Percentiles rank a stretch among this genome's conserved stretches.
phyloP scores from a whole-genome alignment of 2,329 filamentous ascomycete genomes.

The Colletotrichum musae region DNA sequence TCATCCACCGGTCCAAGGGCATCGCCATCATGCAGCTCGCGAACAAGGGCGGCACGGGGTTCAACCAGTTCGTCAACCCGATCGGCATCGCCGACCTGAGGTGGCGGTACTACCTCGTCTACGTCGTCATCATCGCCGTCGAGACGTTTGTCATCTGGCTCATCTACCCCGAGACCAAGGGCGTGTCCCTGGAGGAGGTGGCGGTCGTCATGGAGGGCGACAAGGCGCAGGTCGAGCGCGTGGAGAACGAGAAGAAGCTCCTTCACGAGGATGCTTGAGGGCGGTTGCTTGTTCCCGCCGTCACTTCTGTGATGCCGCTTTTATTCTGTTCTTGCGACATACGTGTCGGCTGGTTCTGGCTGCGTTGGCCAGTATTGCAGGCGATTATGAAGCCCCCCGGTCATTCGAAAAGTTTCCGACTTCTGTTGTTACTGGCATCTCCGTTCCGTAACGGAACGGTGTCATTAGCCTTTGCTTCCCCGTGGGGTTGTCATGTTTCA shows the following conservation, averaged over 20 bases:
- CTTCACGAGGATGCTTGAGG: not conserved
- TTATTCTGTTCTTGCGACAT: no score
- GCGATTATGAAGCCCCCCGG: no score
- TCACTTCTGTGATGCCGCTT: no score
- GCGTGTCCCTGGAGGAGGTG: not conserved
- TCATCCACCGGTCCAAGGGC: constrained; percentile 47
- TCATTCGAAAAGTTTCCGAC: no score
- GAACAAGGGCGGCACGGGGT: constrained; percentile 43
- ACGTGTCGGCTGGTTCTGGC: no score
- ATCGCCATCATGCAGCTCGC: constrained; percentile 45
- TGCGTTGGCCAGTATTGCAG: no score
- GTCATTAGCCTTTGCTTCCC: not conserved
- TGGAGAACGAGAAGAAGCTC: not conserved
- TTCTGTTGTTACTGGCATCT: no score
- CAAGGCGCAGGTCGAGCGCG: not conserved
- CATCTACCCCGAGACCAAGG: constrained; percentile 10
- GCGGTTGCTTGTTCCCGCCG: no score
- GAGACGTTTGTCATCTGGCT: constrained; percentile 4
- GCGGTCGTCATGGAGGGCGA: not conserved
- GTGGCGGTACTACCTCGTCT: constrained; percentile 45
- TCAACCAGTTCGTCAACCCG: constrained; percentile 56
- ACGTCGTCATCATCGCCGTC: constrained; percentile 22
- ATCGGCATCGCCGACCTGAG: constrained; percentile 46
- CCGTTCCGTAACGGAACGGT: no score
- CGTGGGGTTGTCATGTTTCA: not conserved